These are phyloP conservation scores for Cordyceps fumosorosea DNA, from an alignment of 2,329 filamentous ascomycete species.

Conservation along the genomic window DNA sequence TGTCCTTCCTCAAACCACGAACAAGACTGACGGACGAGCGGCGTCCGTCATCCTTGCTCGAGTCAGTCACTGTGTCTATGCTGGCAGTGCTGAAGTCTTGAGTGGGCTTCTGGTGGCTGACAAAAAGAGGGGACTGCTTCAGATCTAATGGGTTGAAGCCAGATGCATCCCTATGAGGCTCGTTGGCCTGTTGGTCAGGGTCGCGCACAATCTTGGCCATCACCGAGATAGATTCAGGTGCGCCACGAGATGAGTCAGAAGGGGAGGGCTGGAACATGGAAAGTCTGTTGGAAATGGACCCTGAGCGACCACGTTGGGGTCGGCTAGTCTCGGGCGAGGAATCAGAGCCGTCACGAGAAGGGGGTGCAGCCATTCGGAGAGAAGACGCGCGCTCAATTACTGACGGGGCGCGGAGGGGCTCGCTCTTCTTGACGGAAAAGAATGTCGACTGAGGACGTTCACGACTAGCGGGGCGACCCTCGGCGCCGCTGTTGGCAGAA, in stretches of 20 bases:
- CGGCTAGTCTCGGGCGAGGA: conserved; percentile 38
- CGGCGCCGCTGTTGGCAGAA: conserved; percentile 33
- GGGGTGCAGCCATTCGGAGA: conserved; percentile 20
- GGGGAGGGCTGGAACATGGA: conserved; percentile 45
- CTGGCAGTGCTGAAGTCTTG: conserved; percentile 21
- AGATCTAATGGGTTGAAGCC: conserved; percentile 46
- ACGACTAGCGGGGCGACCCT: conserved; percentile 20
- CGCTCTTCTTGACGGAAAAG: conserved; percentile 51
- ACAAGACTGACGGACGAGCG: conserved; percentile 55
- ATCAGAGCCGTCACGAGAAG: conserved; percentile 37
- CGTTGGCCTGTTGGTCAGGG: conserved; percentile 33
- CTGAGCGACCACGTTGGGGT: conserved; percentile 39
- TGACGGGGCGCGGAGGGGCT: conserved; percentile 39
- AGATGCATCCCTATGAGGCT: conserved; percentile 32
- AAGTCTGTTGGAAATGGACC: conserved; percentile 48
- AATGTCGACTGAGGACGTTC: conserved; percentile 48
- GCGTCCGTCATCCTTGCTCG: conserved; percentile 34
- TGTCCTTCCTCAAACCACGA: conserved; percentile 55
- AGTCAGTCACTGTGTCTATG: conserved; percentile 25
- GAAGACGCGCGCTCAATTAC: conserved; percentile 38
- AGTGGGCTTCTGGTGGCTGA: conserved; percentile 44
- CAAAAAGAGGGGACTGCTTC: conserved; percentile 52
- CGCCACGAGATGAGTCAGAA: conserved; percentile 32
- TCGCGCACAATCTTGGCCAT: conserved; percentile 77
- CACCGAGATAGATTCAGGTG: conserved; percentile 76